Percentiles rank a stretch among this genome's conserved stretches.
These are phyloP conservation scores for Scheffersomyces stambukii DNA, from an alignment of 1,139 yeast genomes.

Conservation along the genomic window DNA sequence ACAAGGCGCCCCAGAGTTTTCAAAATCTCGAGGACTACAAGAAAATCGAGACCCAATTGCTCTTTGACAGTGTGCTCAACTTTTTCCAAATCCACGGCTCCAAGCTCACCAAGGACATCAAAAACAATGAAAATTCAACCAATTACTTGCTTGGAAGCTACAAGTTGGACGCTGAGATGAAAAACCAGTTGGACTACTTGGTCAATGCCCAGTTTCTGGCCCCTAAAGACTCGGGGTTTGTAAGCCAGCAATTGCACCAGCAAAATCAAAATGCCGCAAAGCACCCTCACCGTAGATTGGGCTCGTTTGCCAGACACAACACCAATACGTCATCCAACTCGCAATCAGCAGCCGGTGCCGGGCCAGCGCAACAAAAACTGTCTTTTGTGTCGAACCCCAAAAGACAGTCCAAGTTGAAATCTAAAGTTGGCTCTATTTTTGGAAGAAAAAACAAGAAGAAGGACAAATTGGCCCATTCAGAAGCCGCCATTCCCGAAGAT, in stretches of 20 bases:
- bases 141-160: conserved; percentile 53
- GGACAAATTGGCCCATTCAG: conserved; percentile 16
- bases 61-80: conserved; percentile 66
- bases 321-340: too few species aligned
- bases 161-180: conserved; percentile 38
- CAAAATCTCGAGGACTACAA: conserved; percentile 77
- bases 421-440: conserved; percentile 83
- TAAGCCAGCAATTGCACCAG: conserved; percentile 6
- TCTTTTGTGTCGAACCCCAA: conserved; percentile 10
- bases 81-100: conserved; percentile 62
- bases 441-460: conserved; percentile 55
- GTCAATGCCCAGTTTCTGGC: conserved; percentile 23
- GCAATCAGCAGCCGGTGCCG: background rate
- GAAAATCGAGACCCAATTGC: conserved; percentile 55
- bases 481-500: conserved; percentile 30
- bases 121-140: conserved; percentile 61
- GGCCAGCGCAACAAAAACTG: too few species aligned
- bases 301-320: conserved; percentile 6
- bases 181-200: conserved; percentile 32
- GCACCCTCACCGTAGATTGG: conserved; percentile 4
- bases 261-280: conserved; percentile 1
- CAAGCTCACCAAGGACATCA: conserved; percentile 40
- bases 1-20: conserved; percentile 73
- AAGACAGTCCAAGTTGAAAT: conserved; percentile 49
- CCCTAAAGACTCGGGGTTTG: conserved; percentile 7